A percentile compares a stretch with the other conserved stretches of the same genome.
phyloP scores from a whole-genome alignment of 2,329 filamentous ascomycete species.

The Diaporthe sp. region DNA sequence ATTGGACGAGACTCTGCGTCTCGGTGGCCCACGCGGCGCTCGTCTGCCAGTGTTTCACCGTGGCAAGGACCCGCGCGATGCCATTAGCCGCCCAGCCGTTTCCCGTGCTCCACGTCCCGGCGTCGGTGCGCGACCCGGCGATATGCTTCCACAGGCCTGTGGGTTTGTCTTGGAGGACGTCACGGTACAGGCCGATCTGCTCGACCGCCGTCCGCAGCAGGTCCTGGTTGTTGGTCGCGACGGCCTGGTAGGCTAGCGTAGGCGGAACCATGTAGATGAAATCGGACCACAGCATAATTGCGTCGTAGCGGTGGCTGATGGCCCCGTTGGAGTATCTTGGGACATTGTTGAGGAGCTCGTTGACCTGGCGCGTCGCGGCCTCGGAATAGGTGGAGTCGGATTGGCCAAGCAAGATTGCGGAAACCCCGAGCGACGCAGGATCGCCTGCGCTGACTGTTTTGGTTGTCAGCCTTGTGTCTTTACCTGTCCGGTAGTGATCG shows the following conservation, averaged over 20 bases:
- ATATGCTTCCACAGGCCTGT: neutral
- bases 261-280: slow-evolving; percentile 1
- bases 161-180: neutral
- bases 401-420: slow-evolving; percentile 4
- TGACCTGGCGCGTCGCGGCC: neutral
- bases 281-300: slow-evolving; percentile 1
- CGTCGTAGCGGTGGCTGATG: slow-evolving; percentile 8
- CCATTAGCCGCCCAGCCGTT: slow-evolving; percentile 1
- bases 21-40: neutral
- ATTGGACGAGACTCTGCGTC: neutral
- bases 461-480: neutral
- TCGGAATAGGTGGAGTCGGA: neutral
- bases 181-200: slow-evolving; percentile 7
- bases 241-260: neutral
- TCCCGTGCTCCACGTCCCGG: slow-evolving; percentile 6
- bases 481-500: neutral
- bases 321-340: neutral
- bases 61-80: neutral
- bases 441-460: slow-evolving; percentile 6
- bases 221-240: neutral
- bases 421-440: neutral
- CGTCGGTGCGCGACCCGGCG: neutral
- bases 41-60: neutral
- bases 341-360: neutral
- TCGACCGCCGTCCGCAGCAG: neutral